Evolutionary conservation across 352 stramenopile genomes (phyloP).

Genomic region (Globisporangium irregulare): DNA sequence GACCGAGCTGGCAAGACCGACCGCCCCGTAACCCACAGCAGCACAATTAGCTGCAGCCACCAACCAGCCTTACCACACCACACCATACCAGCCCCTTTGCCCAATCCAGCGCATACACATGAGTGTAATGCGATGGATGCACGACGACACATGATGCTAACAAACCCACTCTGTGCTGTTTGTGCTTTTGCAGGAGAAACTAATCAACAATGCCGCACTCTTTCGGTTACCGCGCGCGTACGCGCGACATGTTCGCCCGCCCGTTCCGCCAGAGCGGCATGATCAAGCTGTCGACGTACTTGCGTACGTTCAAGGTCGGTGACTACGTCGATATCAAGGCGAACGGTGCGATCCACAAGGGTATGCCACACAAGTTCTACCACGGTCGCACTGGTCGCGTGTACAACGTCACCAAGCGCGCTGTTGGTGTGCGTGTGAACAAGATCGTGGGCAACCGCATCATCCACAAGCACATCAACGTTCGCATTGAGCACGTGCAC

Average conservation of each 20-base stretch:
- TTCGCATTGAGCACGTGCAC: conserved; percentile 99
- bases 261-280: conserved; percentile 97
- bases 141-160: conserved; percentile 19
- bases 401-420: conserved; percentile 99
- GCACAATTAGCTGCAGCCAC: too few species aligned
- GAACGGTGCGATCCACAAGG: conserved; percentile 99
- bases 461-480: conserved; percentile 99
- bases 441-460: conserved; percentile 98
- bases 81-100: not conserved
- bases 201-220: conserved; percentile 96
- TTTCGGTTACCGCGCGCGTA: conserved; percentile 98
- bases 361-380: conserved; percentile 99
- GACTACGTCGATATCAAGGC: conserved; percentile 99
- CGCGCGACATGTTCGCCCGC: conserved; percentile 99
- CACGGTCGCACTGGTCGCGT: conserved; percentile 99
- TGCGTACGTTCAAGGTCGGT: conserved; percentile 98
- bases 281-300: conserved; percentile 96
- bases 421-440: conserved; percentile 99
- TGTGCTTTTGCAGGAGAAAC: conserved; percentile 35
- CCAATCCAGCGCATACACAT: not conserved
- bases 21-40: not conserved
- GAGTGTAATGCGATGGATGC: too few species aligned
- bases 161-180: conserved; percentile 8
- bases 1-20: not conserved
- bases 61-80: too few species aligned